Percentiles rank a stretch among this genome's conserved stretches.
Conservation (phyloP, 306 rosid species). For the Sphenostylis stenocarpa region DNA sequence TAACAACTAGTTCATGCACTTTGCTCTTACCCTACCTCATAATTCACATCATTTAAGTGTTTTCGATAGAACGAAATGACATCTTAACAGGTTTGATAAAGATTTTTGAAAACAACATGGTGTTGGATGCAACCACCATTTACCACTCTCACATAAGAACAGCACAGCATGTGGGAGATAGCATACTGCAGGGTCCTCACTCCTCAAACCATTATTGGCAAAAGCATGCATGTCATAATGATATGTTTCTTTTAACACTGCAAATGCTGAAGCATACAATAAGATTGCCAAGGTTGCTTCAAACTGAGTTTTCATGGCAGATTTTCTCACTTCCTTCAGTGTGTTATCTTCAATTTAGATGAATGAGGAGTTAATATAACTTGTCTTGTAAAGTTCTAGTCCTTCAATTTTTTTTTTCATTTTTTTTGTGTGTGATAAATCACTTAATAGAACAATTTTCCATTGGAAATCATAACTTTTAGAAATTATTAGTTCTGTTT, state of each 20-base stretch:
- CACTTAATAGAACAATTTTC: too few relatives aligned
- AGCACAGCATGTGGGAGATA: conserved; percentile 34
- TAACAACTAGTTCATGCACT: conserved; percentile 13
- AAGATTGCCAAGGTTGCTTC: conserved; percentile 27
- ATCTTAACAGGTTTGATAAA: conserved; percentile 6
- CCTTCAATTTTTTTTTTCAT: too few relatives aligned
- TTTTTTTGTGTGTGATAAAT: too few relatives aligned
- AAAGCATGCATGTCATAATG: conserved; percentile 21
- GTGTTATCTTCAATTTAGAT: not conserved
- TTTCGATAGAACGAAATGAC: conserved; percentile 26
- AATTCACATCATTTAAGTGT: conserved; percentile 16
- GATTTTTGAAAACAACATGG: not conserved
- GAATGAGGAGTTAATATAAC: not conserved
- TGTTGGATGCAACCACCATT: conserved; percentile 35
- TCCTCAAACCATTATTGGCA: conserved; percentile 31
- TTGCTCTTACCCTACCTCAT: conserved; percentile 21
- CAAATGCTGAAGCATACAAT: conserved; percentile 20
- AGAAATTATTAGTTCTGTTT: too few relatives aligned
- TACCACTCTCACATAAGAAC: conserved; percentile 17
- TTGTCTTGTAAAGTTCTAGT: not conserved
- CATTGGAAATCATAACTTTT: too few relatives aligned
- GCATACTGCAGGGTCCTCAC: conserved; percentile 34
- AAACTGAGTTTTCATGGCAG: conserved; percentile 2
- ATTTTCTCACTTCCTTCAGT: not conserved
- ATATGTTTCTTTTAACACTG: not conserved